Base-by-base conservation (phyloP, 1,139 yeast species). In the Blastobotrys malaysiensis region DNA sequence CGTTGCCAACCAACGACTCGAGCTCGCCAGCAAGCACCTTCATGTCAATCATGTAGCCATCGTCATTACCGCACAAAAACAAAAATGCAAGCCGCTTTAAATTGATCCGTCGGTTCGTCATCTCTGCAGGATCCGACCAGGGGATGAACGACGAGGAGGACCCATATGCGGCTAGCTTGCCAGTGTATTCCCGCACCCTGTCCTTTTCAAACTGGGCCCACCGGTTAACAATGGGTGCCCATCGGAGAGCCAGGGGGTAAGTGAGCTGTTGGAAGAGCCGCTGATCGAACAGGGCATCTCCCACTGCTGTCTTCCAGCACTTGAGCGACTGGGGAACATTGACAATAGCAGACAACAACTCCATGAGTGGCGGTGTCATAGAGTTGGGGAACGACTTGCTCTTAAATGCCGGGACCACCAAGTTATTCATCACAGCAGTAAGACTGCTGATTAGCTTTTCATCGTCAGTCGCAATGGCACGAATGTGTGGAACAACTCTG, bases 61-160 rank as follows among this genome's bases (percentile, higher is more conserved):
- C 89, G 16, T 70, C 73, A 0, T 86, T 84, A 53, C 83, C 82
- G 13, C 85, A 74, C 60, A 86, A 63, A 7, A 88, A 63, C 55
- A 91, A 66, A 61, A 81, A 88, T 0, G 87, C 73, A 1, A 89
- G 73, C 52, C 91, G 76, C 55, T 78, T 80, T 47, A 88, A 64
- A 36, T 80, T 76, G 56, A 73, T 68, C 4, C 77, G 72, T 52
- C 80, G 78, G 53, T 71, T 73, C 26, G 78, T 80, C 31, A 82
- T 73, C 60, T 62, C 55, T 24, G 86, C 93, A 16, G 86, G 81
- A 58, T 88, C 96, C 59, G 83, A 83, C 91, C 95, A 87, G 24
- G 86, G 73, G 9, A 81, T 59, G 11, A 69, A 81, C 13, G 83
- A 76, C 0, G 84, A 74, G 5, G 84, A 73, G 1, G 83, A 71